Percentiles rank a stretch among this genome's conserved stretches.
Evolutionary conservation across 169 alveolate genomes (phyloP).

Genomic region (Plasmodium cynomolgi): DNA sequence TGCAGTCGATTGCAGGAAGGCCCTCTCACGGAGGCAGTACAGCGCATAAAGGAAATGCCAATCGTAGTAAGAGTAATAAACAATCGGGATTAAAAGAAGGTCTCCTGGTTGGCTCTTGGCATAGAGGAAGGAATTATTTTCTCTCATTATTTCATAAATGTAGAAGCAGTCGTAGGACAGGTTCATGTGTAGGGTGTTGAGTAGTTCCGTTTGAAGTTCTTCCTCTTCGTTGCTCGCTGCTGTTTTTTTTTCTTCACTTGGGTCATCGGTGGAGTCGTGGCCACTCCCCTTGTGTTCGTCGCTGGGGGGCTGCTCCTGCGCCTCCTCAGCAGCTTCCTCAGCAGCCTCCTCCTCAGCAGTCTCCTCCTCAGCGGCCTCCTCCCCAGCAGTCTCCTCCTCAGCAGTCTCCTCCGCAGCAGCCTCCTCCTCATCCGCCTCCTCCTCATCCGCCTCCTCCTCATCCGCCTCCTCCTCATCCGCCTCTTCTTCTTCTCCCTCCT

Average conservation of each 20-base stretch:
- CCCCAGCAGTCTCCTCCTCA: neutral
- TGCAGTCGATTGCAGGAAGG: neutral
- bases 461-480: neutral
- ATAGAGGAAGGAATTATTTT: conserved; percentile 21
- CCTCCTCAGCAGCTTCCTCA: neutral
- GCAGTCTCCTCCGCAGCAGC: neutral
- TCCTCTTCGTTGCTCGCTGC: conserved; percentile 2
- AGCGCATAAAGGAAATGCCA: conserved; percentile 10
- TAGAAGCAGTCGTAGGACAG: conserved; percentile 40
- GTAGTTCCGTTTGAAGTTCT: neutral
- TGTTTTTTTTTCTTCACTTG: neutral
- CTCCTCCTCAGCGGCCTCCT: neutral
- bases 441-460: neutral
- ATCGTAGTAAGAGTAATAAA: conserved; percentile 41
- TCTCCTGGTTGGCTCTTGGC: conserved; percentile 48
- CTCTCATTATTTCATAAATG: conserved; percentile 62
- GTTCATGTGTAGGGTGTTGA: conserved; percentile 32
- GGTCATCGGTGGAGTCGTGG: neutral
- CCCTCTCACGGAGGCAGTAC: conserved; percentile 7
- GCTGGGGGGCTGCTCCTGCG: neutral
- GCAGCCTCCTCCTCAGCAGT: neutral
- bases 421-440: neutral
- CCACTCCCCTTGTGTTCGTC: neutral
- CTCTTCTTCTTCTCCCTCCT: neutral
- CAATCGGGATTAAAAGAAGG: conserved; percentile 31